Percentiles rank a stretch among this genome's conserved stretches.
Evolutionary conservation across 345 rosid species (phyloP).

Genomic region (Adansonia digitata): DNA sequence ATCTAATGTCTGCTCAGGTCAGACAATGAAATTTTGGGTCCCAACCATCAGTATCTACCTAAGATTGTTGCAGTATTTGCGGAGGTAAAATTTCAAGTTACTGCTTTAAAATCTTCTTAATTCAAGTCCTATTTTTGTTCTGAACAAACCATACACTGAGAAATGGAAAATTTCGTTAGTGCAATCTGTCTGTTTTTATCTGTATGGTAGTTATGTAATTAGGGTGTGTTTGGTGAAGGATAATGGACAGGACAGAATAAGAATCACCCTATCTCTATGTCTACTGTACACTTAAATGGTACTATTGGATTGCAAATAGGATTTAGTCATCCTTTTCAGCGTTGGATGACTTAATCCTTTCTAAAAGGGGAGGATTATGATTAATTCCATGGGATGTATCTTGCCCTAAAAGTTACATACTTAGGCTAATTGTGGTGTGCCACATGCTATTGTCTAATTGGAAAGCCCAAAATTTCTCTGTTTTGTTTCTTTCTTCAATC

Average conservation of each 20-base stretch:
- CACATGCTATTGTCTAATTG: neutral
- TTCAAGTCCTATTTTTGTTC: neutral
- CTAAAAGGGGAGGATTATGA: neutral
- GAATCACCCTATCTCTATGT: neutral
- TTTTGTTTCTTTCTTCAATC: neutral
- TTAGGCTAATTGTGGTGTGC: neutral
- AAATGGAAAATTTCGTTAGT: neutral
- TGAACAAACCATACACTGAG: neutral
- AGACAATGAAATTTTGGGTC: slow-evolving; percentile 76
- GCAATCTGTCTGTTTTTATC: neutral
- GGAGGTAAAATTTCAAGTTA: slow-evolving; percentile 48
- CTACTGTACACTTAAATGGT: neutral
- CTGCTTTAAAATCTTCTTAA: neutral
- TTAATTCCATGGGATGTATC: neutral
- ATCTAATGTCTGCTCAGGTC: slow-evolving; percentile 53
- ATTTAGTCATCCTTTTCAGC: neutral
- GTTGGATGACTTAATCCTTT: neutral
- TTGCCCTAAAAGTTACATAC: neutral
- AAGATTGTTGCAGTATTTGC: slow-evolving; percentile 87
- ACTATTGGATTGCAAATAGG: neutral
- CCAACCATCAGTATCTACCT: slow-evolving; percentile 84
- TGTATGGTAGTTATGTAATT: neutral
- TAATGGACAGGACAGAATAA: neutral
- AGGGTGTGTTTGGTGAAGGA: neutral
- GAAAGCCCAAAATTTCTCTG: neutral